These are phyloP conservation scores for Pelagophyceae sp. DNA, from an alignment of 352 stramenopile species.

Conservation along the genomic window DNA sequence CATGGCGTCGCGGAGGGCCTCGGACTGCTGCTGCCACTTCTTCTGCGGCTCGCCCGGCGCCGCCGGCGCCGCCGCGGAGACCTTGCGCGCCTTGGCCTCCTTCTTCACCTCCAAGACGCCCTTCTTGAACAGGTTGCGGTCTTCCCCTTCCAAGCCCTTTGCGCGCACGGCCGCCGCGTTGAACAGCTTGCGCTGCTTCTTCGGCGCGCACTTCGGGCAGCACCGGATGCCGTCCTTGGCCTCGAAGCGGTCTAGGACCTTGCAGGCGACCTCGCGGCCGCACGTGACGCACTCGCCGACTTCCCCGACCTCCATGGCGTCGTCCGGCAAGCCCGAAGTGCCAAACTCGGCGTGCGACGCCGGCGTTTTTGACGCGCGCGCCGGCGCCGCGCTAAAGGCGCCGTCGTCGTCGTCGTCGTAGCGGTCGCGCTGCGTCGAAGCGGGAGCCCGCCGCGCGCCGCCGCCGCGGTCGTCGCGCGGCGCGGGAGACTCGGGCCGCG, in stretches of 20 bases:
- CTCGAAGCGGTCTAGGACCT: not conserved
- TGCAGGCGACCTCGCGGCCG: not conserved
- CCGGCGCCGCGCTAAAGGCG: not conserved
- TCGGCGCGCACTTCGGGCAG: conserved; percentile 19
- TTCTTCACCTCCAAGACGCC: not conserved
- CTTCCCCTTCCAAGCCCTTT: not conserved
- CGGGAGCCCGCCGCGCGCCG: not conserved
- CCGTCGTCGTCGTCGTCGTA: not conserved
- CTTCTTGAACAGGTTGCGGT: not conserved
- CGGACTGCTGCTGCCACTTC: conserved; percentile 74
- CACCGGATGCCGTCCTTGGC: not conserved
- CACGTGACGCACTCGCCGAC: not conserved
- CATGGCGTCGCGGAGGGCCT: conserved; percentile 71
- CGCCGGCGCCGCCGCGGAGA: not conserved
- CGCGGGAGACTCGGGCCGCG: not conserved
- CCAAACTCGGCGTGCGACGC: not conserved
- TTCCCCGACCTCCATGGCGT: not conserved
- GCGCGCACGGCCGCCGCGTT: conserved; percentile 1
- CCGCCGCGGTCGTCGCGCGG: not conserved
- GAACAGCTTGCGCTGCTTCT: conserved; percentile 3
- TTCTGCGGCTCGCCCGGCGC: conserved; percentile 36
- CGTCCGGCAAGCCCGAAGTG: not conserved
- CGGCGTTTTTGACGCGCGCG: not conserved
- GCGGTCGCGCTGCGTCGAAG: not conserved
- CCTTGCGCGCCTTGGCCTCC: not conserved